phyloP scores from a whole-genome alignment of 2,329 filamentous ascomycete genomes.

The Paecilomyces niveus region DNA sequence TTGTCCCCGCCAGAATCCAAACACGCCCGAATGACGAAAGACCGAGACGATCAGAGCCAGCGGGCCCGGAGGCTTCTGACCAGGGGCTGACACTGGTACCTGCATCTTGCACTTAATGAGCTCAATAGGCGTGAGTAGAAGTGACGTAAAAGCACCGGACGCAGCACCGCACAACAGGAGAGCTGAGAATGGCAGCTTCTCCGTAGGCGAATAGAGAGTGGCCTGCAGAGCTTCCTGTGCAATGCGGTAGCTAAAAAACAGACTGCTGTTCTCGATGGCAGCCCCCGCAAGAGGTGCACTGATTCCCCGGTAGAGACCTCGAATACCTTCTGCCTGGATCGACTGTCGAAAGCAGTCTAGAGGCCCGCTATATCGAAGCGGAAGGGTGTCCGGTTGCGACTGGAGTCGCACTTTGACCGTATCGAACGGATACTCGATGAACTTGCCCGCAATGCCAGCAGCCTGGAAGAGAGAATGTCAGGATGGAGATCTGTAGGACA shows the following conservation, averaged over 20 bases:
- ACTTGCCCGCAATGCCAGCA: conserved; percentile 85
- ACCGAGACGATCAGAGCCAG: conserved; percentile 68
- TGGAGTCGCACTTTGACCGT: conserved; percentile 96
- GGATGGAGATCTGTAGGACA: conserved; percentile 1
- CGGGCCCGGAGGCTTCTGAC: conserved; percentile 50
- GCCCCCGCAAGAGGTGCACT: conserved; percentile 85
- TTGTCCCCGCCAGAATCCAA: conserved; percentile 93
- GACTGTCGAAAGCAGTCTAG: conserved; percentile 91
- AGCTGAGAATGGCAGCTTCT: conserved; percentile 64
- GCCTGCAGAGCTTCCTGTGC: conserved; percentile 57
- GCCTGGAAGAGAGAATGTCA: conserved; percentile 40
- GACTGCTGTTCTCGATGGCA: conserved; percentile 80
- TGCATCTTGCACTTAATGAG: conserved; percentile 99
- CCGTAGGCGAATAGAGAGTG: conserved; percentile 47
- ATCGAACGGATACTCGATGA: conserved; percentile 97
- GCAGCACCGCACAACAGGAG: conserved; percentile 76
- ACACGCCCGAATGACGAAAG: conserved; percentile 72
- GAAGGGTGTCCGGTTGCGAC: conserved; percentile 81
- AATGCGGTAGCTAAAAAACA: conserved; percentile 85
- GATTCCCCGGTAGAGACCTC: conserved; percentile 84
- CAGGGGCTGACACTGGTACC: conserved; percentile 49
- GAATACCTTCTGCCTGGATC: conserved; percentile 67
- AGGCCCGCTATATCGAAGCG: conserved; percentile 75
- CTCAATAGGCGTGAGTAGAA: conserved; percentile 90
- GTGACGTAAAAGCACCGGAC: conserved; percentile 79